Evolutionary conservation across 2,329 filamentous ascomycete species (phyloP).

Genomic region (Pseudocercospora vitis): DNA sequence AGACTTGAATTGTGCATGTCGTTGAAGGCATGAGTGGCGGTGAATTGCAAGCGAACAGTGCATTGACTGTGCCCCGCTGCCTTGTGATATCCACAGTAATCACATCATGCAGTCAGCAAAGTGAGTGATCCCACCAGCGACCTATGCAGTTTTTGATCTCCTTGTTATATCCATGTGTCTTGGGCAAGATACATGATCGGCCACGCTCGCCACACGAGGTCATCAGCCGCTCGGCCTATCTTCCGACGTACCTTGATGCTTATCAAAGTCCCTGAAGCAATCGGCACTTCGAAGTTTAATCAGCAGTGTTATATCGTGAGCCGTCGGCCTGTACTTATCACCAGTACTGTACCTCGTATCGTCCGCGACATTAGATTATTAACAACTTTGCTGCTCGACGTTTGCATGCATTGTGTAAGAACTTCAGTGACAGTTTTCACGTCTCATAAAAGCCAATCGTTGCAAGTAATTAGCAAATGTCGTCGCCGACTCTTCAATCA

Average conservation of each 20-base stretch:
- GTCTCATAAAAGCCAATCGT: background rate
- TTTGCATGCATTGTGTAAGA: background rate
- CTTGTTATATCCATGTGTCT: background rate
- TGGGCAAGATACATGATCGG: background rate
- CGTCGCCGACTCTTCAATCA: background rate
- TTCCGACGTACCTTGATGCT: background rate
- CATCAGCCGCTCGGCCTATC: slow-evolving; percentile 4
- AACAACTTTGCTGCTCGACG: background rate
- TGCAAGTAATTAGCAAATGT: background rate
- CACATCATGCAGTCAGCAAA: no score
- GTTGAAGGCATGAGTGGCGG: no score
- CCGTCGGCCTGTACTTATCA: background rate
- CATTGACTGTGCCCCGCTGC: no score
- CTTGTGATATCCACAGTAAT: no score
- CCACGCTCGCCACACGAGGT: background rate
- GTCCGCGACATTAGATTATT: background rate
- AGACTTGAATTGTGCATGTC: no score
- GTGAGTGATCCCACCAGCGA: no score
- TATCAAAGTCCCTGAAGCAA: background rate
- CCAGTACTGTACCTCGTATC: no score
- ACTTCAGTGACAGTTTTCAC: no score
- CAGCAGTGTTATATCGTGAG: background rate
- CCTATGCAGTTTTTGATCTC: no score
- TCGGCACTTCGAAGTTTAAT: background rate
- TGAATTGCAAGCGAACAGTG: no score